A percentile compares a stretch with the other conserved stretches of the same genome.
Evolutionary conservation across 2,329 filamentous ascomycete genomes (phyloP).

Genomic region (Dothistroma pini): DNA sequence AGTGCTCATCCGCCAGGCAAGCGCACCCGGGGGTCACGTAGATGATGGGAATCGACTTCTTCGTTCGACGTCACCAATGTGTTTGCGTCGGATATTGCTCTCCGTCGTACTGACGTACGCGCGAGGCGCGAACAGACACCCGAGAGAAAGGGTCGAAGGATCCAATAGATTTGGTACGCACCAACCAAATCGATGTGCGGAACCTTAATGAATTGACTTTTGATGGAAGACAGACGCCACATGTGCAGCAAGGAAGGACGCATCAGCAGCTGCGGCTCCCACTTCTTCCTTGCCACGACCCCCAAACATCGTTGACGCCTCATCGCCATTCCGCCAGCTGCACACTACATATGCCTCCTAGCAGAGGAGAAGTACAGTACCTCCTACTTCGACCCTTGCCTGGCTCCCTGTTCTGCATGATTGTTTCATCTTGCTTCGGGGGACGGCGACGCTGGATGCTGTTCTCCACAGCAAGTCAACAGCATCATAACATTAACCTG

Average conservation of each 20-base stretch:
- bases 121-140: background rate
- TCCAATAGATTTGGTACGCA: background rate
- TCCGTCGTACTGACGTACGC: background rate
- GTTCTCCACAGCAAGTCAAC: background rate
- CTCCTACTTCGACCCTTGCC: background rate
- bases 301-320: background rate
- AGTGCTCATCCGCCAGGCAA: background rate
- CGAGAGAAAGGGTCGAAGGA: background rate
- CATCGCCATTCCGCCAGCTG: background rate
- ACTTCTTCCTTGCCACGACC: background rate
- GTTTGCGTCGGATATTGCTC: background rate
- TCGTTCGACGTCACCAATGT: background rate
- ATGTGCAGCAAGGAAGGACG: background rate
- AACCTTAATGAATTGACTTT: background rate
- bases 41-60: background rate
- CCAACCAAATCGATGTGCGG: slow-evolving; percentile 7
- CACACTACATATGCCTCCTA: background rate
- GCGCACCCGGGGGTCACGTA: too few relatives aligned
- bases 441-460: background rate
- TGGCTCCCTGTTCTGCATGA: background rate
- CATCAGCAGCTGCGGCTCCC: background rate
- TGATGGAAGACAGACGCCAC: background rate
- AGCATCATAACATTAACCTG: too few relatives aligned
- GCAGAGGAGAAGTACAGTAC: background rate
- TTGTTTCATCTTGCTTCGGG: background rate